Evolutionary conservation across 495 filamentous ascomycete genomes (phyloP), one percentile per base, ranked within the genome.

Genomic region (Penicillium nucicola): DNA sequence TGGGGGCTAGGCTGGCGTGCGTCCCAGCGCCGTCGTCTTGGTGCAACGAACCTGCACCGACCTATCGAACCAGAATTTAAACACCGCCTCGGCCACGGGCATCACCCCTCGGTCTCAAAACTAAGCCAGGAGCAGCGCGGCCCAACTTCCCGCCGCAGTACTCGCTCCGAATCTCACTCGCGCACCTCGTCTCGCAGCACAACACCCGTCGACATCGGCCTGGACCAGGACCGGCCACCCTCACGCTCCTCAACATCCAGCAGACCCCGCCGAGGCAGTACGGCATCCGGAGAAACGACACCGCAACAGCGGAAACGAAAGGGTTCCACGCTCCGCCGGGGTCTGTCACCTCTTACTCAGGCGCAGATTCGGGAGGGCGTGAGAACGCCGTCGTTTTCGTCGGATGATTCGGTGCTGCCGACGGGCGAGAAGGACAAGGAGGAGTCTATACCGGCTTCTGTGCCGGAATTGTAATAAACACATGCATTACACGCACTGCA

Each of bases 1-100:
- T 37, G 74, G 31, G 68, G 69, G 1, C 68, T 77, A 1, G 79
- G 86, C 44, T 90, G 77, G 84, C 82, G 68, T 64, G 77, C 80
- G 56, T 81, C 82, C 50, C 77, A 76, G 48, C 70, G 63, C 31
- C 68, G 66, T 31, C 61, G 71, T 28, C 45, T 66, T 11, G 56
- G 66, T n/a, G 64, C 68, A 19, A 58, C 56, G n/a, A 67, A 60
- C 5, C 31, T 70, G 32, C 55, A 66, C 40, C 60, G 60, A 19
- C 47, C 57, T 19, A 34, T 57, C 3, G 66, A 69, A 9, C 32
- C 52, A 12, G 51, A 62, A 14, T 42, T 53, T 20, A 57, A 62
- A 40, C 40, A 57, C 36, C 48, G 51, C 10, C 49, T 49, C 45
- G 61, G 66, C 50, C 66, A 67, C 28, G 65, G 65, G 25, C 65